These are phyloP conservation scores for Gypsophila paniculata DNA, from an alignment of 179 eudicot genomes.

Conservation along the genomic window DNA sequence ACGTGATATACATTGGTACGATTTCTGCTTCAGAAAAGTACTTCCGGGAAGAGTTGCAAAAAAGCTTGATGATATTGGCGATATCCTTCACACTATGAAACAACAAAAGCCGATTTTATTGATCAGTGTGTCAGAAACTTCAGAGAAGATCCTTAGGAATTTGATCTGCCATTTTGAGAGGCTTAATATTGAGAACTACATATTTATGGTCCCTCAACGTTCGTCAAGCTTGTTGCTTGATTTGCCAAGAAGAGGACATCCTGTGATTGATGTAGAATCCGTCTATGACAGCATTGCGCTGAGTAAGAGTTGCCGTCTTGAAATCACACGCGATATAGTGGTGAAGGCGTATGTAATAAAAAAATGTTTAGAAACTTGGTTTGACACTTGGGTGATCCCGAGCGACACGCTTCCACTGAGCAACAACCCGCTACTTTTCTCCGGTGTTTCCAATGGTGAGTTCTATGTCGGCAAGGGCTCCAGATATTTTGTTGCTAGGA, in stretches of 20 bases:
- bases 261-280: conserved; percentile 50
- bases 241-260: conserved; percentile 81
- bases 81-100: conserved; percentile 50
- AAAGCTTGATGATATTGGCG: conserved; percentile 44
- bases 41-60: conserved; percentile 54
- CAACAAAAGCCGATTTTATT: conserved; percentile 50
- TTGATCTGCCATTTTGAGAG: conserved; percentile 81
- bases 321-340: conserved; percentile 41
- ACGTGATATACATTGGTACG: conserved; percentile 69
- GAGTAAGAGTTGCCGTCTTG: conserved; percentile 31
- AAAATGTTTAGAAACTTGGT: conserved; percentile 53
- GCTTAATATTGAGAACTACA: conserved; percentile 58
- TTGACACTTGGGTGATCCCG: conserved; percentile 51
- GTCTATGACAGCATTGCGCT: conserved; percentile 35
- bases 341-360: conserved; percentile 48
- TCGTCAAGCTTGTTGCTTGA: conserved; percentile 48
- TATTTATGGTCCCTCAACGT: conserved; percentile 54
- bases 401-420: conserved; percentile 49
- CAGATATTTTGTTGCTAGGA: conserved; percentile 37
- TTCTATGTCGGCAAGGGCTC: conserved; percentile 41
- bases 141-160: conserved; percentile 48
- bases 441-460: conserved; percentile 30
- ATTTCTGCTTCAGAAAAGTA: conserved; percentile 83
- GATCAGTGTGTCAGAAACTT: conserved; percentile 41
- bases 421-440: conserved; percentile 30